phyloP scores from a whole-genome alignment of 495 filamentous ascomycete genomes.

The Pseudevernia furfuracea region DNA sequence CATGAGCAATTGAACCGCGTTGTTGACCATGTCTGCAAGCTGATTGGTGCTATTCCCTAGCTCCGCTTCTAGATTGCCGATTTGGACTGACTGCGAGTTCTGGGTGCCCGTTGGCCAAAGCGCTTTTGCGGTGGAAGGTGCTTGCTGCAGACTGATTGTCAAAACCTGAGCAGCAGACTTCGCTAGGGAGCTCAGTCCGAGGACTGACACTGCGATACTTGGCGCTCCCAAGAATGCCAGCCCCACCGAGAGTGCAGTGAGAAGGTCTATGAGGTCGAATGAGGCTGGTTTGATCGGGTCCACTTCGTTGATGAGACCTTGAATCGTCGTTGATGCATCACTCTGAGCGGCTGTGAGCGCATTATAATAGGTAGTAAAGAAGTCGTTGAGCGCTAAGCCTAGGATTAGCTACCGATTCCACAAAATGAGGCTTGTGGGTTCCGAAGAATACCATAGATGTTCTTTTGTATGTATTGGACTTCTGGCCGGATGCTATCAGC shows the following conservation, averaged over 20 bases:
- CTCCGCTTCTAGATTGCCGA: slow-evolving; percentile 9
- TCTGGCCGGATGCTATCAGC: slow-evolving; percentile 7
- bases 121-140: slow-evolving; percentile 19
- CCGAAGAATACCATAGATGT: slow-evolving; percentile 20
- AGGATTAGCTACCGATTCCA: neutral
- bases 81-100: slow-evolving; percentile 17
- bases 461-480: slow-evolving; percentile 19
- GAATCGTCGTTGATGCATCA: slow-evolving; percentile 8
- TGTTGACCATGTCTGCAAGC: slow-evolving; percentile 15
- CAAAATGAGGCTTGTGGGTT: neutral
- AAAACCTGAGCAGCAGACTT: slow-evolving; percentile 14
- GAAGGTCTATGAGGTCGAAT: slow-evolving; percentile 1
- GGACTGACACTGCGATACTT: slow-evolving; percentile 14
- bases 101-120: slow-evolving; percentile 22
- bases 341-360: slow-evolving; percentile 12
- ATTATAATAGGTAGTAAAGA: slow-evolving; percentile 20
- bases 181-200: neutral
- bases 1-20: slow-evolving; percentile 18
- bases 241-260: slow-evolving; percentile 19
- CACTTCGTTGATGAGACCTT: slow-evolving; percentile 17
- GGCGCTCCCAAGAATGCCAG: slow-evolving; percentile 22
- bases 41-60: slow-evolving; percentile 11
- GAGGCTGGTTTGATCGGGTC: slow-evolving; percentile 10
- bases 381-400: slow-evolving; percentile 21
- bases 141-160: slow-evolving; percentile 20